phyloP scores from a whole-genome alignment of 371 early-diverging fungal species.

The Haplosporangium sp. region DNA sequence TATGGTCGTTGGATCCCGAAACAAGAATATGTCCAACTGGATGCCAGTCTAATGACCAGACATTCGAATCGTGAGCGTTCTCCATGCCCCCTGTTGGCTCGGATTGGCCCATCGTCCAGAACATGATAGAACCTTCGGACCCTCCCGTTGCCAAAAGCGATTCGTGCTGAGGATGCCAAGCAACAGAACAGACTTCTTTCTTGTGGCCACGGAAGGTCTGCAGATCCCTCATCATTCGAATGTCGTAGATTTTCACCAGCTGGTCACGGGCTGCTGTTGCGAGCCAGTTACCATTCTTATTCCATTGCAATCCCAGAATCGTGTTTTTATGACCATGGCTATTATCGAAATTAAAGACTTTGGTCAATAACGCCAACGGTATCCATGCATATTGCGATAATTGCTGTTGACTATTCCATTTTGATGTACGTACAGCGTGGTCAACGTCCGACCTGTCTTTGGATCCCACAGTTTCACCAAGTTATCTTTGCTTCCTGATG shows the following conservation, averaged over 20 bases:
- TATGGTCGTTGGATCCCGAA: slow-evolving; percentile 97
- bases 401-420: too few species aligned
- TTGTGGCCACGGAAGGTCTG: slow-evolving; percentile 93
- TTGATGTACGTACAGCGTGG: slow-evolving; percentile 80
- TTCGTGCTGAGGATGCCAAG: slow-evolving; percentile 97
- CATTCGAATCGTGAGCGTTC: slow-evolving; percentile 93
- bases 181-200: slow-evolving; percentile 95
- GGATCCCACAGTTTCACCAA: slow-evolving; percentile 99
- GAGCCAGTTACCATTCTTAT: slow-evolving; percentile 98
- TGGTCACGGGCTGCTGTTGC: slow-evolving; percentile 97
- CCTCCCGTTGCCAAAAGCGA: slow-evolving; percentile 95
- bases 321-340: slow-evolving; percentile 98
- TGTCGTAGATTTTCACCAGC: slow-evolving; percentile 94
- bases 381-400: too few species aligned
- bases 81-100: slow-evolving; percentile 65
- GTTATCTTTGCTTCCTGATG: slow-evolving; percentile 99
- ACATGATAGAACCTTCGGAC: slow-evolving; percentile 93
- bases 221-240: slow-evolving; percentile 96
- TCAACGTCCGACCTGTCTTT: slow-evolving; percentile 87
- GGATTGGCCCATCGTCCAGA: slow-evolving; percentile 88
- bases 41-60: slow-evolving; percentile 99
- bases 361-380: too few species aligned
- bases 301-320: slow-evolving; percentile 93
- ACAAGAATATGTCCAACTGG: slow-evolving; percentile 98
- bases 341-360: slow-evolving; percentile 8